These are phyloP conservation scores for Pezicula neosporulosa DNA, from an alignment of 2,329 filamentous ascomycete species.

Conservation along the genomic window DNA sequence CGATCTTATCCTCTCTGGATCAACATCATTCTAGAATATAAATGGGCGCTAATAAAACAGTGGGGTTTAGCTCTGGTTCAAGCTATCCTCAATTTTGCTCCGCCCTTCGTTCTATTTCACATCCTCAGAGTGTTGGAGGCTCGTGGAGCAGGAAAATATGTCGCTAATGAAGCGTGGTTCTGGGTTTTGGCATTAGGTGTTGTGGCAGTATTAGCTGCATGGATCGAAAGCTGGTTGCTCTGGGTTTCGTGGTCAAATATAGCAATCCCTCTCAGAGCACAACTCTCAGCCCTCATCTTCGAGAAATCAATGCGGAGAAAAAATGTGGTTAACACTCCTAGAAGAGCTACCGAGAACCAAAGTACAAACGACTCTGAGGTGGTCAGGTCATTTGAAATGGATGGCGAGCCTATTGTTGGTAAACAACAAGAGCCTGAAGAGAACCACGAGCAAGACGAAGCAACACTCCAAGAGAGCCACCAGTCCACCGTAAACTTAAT, in stretches of 20 bases:
- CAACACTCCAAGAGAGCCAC: conserved; percentile 51
- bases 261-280: conserved; percentile 62
- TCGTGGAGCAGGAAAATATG: conserved; percentile 39
- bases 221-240: conserved; percentile 63
- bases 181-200: conserved; percentile 64
- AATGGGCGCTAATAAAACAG: conserved; percentile 52
- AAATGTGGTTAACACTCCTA: conserved; percentile 49
- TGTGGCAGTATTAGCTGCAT: conserved; percentile 48
- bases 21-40: conserved; percentile 56
- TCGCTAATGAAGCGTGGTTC: conserved; percentile 55
- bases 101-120: conserved; percentile 65
- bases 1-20: conserved; percentile 54
- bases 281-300: conserved; percentile 71
- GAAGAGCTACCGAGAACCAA: conserved; percentile 27
- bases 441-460: conserved; percentile 24
- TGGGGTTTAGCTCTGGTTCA: conserved; percentile 45
- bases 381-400: conserved; percentile 27
- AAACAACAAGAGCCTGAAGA: conserved; percentile 21
- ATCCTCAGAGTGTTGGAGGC: conserved; percentile 63
- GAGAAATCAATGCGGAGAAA: conserved; percentile 75
- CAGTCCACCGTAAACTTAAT: conserved; percentile 77
- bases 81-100: conserved; percentile 53
- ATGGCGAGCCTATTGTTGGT: conserved; percentile 22
- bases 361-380: conserved; percentile 44
- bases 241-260: conserved; percentile 65